Base-by-base conservation (phyloP, 2,329 filamentous ascomycete genomes). In the Nemania sp. region DNA sequence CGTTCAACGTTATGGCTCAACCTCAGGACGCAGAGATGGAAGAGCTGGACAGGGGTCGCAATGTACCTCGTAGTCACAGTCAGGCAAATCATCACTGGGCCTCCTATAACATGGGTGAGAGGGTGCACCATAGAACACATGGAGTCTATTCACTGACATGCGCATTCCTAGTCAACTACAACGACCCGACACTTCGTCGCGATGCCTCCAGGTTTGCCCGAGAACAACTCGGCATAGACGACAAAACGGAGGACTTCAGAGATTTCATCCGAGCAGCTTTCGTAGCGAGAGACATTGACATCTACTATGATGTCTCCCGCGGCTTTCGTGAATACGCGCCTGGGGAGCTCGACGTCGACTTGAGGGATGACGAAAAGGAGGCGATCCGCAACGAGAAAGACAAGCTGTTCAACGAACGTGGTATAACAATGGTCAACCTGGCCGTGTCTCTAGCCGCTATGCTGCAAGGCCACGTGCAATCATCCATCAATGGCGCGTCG, bases 401-500 rank as follows among this genome's bases (percentile, higher is more conserved):
- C 29, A 54, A 54, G 32, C 32, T 54, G 5, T 54, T 54, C 32
- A 54, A 18, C 42, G 52, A 54, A 29, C 52, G 29, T 12, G 52
- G 52, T 12, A 55, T 55, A 5, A 55, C 20, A 4, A 32, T 55
- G 43, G 53, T 55, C 10, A 55, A 40, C 10, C 20, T 55, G 11
- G 53, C 53, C 15, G 53, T 55, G 13, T 39, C 32, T 13, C 18
- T 55, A 5, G 53, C 53, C 21, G 53, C 53, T 20, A 48, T 55
- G 17, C 20, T 55, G n/a, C 53, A 55, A 48, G 53, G 53, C 5
- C 43, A 55, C 40, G 53, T 55, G 18, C 53, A 55, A 40, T 55
- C 53, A 42, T 48, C 53, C n/a, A 55, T 55, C 34, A 55, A 55
- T 40, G 53, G 43, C 43, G 32, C 53, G 10, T 55, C 53, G n/a